Percentiles rank a stretch among this genome's conserved stretches.
Evolutionary conservation across 108 stramenopile species (phyloP).

Genomic region (Stephanodiscus minutulus): DNA sequence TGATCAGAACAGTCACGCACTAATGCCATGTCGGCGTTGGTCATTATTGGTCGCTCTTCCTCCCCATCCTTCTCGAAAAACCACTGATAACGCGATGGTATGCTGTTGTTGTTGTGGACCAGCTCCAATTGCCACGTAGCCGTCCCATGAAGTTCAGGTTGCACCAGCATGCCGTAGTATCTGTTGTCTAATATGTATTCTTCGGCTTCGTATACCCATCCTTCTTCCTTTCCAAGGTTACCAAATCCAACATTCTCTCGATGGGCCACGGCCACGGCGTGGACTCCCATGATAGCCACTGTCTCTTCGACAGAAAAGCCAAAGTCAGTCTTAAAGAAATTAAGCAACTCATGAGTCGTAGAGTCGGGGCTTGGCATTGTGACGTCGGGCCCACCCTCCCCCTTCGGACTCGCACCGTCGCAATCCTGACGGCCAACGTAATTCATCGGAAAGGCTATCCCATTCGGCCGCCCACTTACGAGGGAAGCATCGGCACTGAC

Average conservation of each 20-base stretch:
- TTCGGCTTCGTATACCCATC: constrained; percentile 17
- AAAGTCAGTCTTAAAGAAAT: constrained; percentile 52
- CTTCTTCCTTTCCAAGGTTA: constrained; percentile 39
- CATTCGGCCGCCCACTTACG: constrained; percentile 18
- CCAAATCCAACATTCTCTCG: constrained; percentile 50
- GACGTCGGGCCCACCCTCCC: constrained; percentile 32
- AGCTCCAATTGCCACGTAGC: constrained; percentile 15
- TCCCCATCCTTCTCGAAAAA: constrained; percentile 8
- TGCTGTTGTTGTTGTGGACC: constrained; percentile 18
- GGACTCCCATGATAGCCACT: constrained; percentile 66
- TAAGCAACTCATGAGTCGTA: constrained; percentile 29
- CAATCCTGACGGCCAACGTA: constrained; percentile 37
- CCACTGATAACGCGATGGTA: constrained; percentile 54
- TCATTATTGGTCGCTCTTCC: constrained; percentile 20
- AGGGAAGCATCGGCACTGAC: constrained; percentile 45
- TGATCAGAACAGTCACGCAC: neutral
- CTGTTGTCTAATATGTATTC: constrained; percentile 13
- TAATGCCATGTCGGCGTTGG: constrained; percentile 22
- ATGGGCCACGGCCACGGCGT: constrained; percentile 49
- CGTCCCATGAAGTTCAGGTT: neutral
- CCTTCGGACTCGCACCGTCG: constrained; percentile 20
- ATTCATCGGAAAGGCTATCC: constrained; percentile 30
- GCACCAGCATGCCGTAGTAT: constrained; percentile 21
- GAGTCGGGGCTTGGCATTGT: constrained; percentile 15
- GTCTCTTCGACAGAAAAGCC: constrained; percentile 46